Base-by-base conservation (phyloP, 371 early-diverging fungal genomes). In the Sanchytrium tribonematis region DNA sequence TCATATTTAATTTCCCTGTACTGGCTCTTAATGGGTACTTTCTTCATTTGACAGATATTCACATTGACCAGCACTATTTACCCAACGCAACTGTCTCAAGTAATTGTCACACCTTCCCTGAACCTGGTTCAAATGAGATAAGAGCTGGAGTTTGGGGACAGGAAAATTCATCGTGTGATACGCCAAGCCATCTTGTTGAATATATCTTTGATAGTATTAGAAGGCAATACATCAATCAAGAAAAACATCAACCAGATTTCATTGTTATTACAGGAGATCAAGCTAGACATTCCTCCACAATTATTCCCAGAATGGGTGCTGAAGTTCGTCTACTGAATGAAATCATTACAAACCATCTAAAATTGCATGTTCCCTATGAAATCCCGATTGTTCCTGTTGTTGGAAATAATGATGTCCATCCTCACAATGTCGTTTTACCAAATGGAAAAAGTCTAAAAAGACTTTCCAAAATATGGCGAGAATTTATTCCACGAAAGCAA, bases 391-490 rank as follows among this genome's bases (percentile, higher is more conserved):
- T 69, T 72, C 78, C 77, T 27, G 76, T 76, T n/a, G 73, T 75
- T 29, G 90, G 90, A 29, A 89, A 89, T 78, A 88, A 89, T 75
- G 90, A 89, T 74, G 80, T 86, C 1, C 82, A 80, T 69, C 86
- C 85, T 29, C 86, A 87, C 72, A 87, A 88, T 74, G 80, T 79
- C 30, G 74, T 84, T 71, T 72, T 74, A 0, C 76, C 72, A 0
- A 82, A 76, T 1, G 82, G 80, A 72, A 75, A 77, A 70, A 77
- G 76, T 71, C 80, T 78, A 30, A 77, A 75, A 32, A 77, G 75
- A 70, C 78, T 81, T 75, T 81, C 77, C 68, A 75, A 72, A 31
- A 76, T 85, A 29, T 87, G 84, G 85, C 70, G 22, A 48, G 48
- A 48, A 12, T 48, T 48, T 48, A 70, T 17, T 72, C 71, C 30